Base-by-base conservation (phyloP, 116 monocot species). In the Iris pallida region DNA sequence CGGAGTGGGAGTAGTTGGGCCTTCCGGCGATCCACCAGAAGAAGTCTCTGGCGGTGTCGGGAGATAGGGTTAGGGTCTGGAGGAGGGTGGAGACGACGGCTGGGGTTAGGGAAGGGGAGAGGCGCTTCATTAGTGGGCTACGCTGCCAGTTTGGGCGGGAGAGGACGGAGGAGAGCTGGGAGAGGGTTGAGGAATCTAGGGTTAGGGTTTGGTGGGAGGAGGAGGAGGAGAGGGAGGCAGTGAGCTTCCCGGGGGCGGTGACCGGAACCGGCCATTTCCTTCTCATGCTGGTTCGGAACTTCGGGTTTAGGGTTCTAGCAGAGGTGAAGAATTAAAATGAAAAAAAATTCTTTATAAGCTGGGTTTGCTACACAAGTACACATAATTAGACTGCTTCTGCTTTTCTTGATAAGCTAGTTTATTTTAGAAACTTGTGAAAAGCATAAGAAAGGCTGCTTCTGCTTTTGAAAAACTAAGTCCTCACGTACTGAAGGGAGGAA, bases 31-130 rank as follows among this genome's bases (percentile, higher is more conserved):
- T 56, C 83, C 76, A 83, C 5, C 61, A 56, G 69, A 79, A 79
- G 83, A 83, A 83, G 13, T 52, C 30, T 55, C 67, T 59, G 59
- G 83, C 72, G 5, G 59, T 73, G 17, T 76, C 47, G 19, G 75
- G 68, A 20, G 71, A 64, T 13, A 72, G 6, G 47, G 73, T 41
- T 53, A 19, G 61, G 51, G 68, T 45, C 46, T 59, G 61, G 71
- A 83, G 76, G 45, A 79, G 69, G 47, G 76, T 46, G 66, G 76
- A 56, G 59, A 83, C 76, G 53, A 69, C 63, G 11, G 16, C 19
- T n/a, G 79, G 65, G 59, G 75, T 73, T 43, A 83, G 64, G 56
- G 72, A 76, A 20, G 82, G 75, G 15, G 71, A 70, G 9, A 82
- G 56, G 13, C 20, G 66, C 46, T 56, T 66, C 14, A 78, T 52